phyloP scores from a whole-genome alignment of 805 yeast genomes.

The Cyberlindnera galapagoensis region DNA sequence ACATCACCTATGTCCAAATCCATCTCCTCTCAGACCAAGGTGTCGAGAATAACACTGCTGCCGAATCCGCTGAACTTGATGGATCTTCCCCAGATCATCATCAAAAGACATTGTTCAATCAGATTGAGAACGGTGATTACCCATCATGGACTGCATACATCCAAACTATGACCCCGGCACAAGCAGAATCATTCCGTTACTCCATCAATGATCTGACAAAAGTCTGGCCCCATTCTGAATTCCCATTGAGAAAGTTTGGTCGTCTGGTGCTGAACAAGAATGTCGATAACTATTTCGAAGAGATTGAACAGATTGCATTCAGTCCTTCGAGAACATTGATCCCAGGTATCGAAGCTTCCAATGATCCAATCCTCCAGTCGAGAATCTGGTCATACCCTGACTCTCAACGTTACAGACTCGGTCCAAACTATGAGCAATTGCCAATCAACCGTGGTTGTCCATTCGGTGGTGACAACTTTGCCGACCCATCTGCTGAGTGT shows the following conservation, averaged over 20 bases:
- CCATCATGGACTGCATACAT: constrained; percentile 85
- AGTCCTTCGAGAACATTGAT: constrained; percentile 74
- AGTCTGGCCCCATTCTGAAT: constrained; percentile 85
- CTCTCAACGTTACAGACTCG: constrained; percentile 63
- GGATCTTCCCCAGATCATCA: constrained; percentile 81
- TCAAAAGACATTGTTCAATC: constrained; percentile 71
- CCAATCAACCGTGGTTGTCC: constrained; percentile 50
- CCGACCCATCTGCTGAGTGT: no score
- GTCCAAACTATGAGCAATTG: constrained; percentile 58
- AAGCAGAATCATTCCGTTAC: constrained; percentile 69
- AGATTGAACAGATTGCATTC: constrained; percentile 80
- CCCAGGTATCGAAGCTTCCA: constrained; percentile 76
- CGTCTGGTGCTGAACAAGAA: constrained; percentile 72
- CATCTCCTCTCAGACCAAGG: constrained; percentile 68
- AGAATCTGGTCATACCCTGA: constrained; percentile 80
- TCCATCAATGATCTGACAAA: constrained; percentile 88
- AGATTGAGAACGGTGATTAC: constrained; percentile 68
- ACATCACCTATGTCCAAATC: constrained; percentile 73
- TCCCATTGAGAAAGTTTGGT: constrained; percentile 84
- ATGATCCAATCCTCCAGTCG: constrained; percentile 80
- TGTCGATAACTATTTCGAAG: constrained; percentile 84
- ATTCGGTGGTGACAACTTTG: constrained; percentile 21
- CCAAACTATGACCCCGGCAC: constrained; percentile 80
- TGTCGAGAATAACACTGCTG: constrained; percentile 36
- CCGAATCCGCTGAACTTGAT: constrained; percentile 59